Conservation (phyloP, 108 stramenopile genomes). For the Seminavis robusta region DNA sequence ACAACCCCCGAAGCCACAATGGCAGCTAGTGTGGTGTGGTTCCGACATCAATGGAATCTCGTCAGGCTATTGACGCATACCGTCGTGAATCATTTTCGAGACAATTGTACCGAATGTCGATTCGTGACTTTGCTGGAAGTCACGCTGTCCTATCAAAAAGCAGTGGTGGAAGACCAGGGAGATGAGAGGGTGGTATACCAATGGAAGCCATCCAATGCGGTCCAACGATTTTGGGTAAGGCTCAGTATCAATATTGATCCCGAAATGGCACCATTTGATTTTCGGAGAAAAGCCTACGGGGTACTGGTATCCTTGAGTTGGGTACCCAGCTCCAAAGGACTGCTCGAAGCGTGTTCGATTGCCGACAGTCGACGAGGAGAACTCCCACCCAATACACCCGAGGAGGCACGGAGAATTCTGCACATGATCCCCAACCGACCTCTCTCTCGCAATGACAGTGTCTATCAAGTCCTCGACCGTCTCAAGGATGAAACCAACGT, state of each 20-base stretch:
- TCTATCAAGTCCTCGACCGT: slow-evolving; percentile 30
- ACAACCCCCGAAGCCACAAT: not conserved
- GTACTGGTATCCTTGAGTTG: slow-evolving; percentile 32
- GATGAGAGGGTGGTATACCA: too few species aligned
- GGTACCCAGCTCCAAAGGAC: slow-evolving; percentile 20
- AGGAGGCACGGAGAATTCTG: not conserved
- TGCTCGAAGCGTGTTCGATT: slow-evolving; percentile 21
- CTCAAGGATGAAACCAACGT: slow-evolving; percentile 18
- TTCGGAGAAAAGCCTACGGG: slow-evolving; percentile 29
- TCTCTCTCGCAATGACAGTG: slow-evolving; percentile 14
- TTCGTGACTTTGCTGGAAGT: slow-evolving; percentile 36
- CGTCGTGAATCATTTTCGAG: slow-evolving; percentile 12
- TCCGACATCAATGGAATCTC: slow-evolving; percentile 8
- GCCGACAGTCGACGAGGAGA: slow-evolving; percentile 1
- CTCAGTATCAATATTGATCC: slow-evolving; percentile 11
- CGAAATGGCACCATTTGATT: slow-evolving; percentile 11
- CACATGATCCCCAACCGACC: slow-evolving; percentile 4
- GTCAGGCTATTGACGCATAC: slow-evolving; percentile 28
- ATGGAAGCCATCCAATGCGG: slow-evolving; percentile 12
- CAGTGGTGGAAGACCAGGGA: slow-evolving; percentile 4
- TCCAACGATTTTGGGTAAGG: slow-evolving; percentile 16
- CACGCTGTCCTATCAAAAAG: slow-evolving; percentile 18
- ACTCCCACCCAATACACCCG: slow-evolving; percentile 1
- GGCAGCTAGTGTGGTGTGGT: not conserved
- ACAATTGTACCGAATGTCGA: slow-evolving; percentile 26